A percentile compares a stretch with the other conserved stretches of the same genome.
Conservation (phyloP, 2,329 filamentous ascomycete species). For the Xylariales sp. region DNA sequence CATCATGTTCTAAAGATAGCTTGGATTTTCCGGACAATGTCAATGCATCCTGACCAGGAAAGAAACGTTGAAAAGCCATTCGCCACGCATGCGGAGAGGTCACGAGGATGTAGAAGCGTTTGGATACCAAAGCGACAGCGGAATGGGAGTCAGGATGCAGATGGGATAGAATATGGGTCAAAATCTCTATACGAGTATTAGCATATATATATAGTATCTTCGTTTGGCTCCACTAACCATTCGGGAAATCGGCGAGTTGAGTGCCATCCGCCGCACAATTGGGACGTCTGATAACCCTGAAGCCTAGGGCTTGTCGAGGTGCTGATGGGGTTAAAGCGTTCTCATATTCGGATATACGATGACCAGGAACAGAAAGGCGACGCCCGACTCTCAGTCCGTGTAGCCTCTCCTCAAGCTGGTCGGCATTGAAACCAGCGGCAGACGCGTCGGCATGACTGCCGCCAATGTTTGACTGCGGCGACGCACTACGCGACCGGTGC, state of each 20-base stretch:
- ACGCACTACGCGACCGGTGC: slow-evolving; percentile 30
- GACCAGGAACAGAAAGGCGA: slow-evolving; percentile 34
- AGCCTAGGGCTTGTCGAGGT: slow-evolving; percentile 44
- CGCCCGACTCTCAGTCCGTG: slow-evolving; percentile 45
- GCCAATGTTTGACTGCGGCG: slow-evolving; percentile 29
- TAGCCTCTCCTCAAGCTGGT: slow-evolving; percentile 45
- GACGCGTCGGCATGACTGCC: slow-evolving; percentile 13
- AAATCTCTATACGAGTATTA: slow-evolving; percentile 61
- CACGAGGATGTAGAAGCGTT: slow-evolving; percentile 78
- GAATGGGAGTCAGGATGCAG: slow-evolving; percentile 80
- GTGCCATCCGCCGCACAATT: slow-evolving; percentile 33
- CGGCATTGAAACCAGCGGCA: slow-evolving; percentile 32
- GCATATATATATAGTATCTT: slow-evolving; percentile 14
- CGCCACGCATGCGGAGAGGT: slow-evolving; percentile 93
- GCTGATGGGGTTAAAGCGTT: slow-evolving; percentile 47
- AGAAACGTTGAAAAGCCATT: slow-evolving; percentile 85
- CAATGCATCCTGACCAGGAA: slow-evolving; percentile 67
- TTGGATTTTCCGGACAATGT: slow-evolving; percentile 27
- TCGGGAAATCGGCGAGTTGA: slow-evolving; percentile 63
- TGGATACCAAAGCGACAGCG: slow-evolving; percentile 79
- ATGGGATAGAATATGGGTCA: slow-evolving; percentile 89
- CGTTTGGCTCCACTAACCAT: slow-evolving; percentile 57
- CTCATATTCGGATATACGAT: slow-evolving; percentile 58
- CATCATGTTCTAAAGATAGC: slow-evolving; percentile 39
- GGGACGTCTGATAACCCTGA: slow-evolving; percentile 50